Base-by-base conservation (phyloP, 2,329 filamentous ascomycete genomes). In the Colletotrichum sp. region DNA sequence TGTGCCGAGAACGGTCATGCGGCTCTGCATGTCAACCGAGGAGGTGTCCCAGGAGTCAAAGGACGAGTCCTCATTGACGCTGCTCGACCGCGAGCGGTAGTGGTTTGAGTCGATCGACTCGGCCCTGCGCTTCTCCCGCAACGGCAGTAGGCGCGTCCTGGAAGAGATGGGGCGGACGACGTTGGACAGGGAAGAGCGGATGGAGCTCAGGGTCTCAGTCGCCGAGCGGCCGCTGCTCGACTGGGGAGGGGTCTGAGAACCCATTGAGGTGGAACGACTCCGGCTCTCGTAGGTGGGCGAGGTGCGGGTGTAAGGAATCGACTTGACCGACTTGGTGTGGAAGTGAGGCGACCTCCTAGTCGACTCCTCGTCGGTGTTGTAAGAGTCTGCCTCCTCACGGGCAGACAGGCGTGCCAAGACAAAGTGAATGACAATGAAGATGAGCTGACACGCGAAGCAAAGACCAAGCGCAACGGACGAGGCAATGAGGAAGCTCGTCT, bases 21-120 rank as follows among this genome's bases (percentile, higher is more conserved):
- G 89, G 78, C 89, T 90, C 78, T 93, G 90, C 4, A 90, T 85
- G 78, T 93, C 93, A 3, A 95, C 92, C 1, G 88, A 87, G 1
- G 93, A 94, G 0, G 93, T 94, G 80, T 95, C 93, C 94, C 94
- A 95, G 4, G 90, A 92, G 79, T 95, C 94, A 79, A 95, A 95
- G 2, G 91, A 90, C 76, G 94, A 92, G n/a, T 90, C 89, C 16
- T 82, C 80, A 34, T 84, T 84, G 48, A 82, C 80, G 43, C 84
- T 84, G 48, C 83, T 83, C 18, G 82, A 82, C 7, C 80, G 79
- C 7, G 84, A 83, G 7, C 79, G 82, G 61, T 84, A 82, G 9
- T 80, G 76, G 55, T 80, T 82, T 0, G 89, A 90, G 7, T 90
- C 88, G 12, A 89, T 81, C 1, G 91, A 92, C 8, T 84, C 79